Conservation (phyloP, 2,329 filamentous ascomycete genomes). For the Colletotrichum sp. region DNA sequence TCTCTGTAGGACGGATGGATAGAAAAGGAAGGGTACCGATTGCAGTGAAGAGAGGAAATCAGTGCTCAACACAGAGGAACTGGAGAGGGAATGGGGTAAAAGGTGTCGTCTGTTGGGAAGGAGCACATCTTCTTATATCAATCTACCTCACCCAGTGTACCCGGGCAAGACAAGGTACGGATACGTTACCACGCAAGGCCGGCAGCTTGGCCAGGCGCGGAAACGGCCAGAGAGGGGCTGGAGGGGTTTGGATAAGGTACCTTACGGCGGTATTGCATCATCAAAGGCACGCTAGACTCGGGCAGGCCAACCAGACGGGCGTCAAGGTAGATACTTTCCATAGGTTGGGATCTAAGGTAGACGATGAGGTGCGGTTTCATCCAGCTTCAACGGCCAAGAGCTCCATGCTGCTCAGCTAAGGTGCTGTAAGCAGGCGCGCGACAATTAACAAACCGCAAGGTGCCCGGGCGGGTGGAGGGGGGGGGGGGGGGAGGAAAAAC, state of each 20-base stretch:
- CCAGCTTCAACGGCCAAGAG: neutral
- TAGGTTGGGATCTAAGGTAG: neutral
- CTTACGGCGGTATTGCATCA: neutral
- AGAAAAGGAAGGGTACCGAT: neutral
- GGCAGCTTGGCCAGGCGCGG: neutral
- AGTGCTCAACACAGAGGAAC: neutral
- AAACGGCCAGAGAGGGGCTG: neutral
- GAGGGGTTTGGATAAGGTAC: neutral
- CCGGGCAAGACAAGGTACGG: neutral
- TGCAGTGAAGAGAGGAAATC: neutral
- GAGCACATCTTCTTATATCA: constrained; percentile 7
- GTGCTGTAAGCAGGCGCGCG: neutral
- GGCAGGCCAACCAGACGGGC: neutral
- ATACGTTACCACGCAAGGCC: neutral
- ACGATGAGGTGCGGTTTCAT: neutral
- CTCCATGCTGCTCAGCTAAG: neutral
- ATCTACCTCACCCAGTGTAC: neutral
- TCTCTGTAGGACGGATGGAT: neutral
- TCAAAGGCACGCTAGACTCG: neutral
- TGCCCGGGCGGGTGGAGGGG: neutral
- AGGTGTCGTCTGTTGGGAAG: neutral
- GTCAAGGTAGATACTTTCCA: neutral
- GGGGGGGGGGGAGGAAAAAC: too few species aligned
- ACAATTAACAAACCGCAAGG: neutral
- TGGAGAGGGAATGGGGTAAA: neutral